Evolutionary conservation across 2,329 filamentous ascomycete species (phyloP).

Genomic region (Cladosporium sp.): DNA sequence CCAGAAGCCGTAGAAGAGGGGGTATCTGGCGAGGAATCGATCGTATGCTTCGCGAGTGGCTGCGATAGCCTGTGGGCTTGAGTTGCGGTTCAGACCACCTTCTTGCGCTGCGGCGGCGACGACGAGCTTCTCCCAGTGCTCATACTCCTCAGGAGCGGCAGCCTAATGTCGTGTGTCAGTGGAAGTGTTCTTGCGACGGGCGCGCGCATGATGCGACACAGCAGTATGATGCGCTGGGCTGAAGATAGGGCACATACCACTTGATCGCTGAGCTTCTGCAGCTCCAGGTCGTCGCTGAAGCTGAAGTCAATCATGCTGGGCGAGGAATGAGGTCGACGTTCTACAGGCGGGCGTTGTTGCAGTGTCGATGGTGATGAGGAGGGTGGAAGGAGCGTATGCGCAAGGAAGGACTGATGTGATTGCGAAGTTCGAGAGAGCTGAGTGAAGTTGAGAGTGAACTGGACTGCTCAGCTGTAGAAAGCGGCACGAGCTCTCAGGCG

Average conservation of each 20-base stretch:
- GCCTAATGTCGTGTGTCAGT: slow-evolving; percentile 37
- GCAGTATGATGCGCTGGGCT: not conserved
- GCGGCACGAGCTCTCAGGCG: too few species aligned
- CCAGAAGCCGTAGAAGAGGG: slow-evolving; percentile 96
- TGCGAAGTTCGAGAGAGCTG: too few species aligned
- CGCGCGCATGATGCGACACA: not conserved
- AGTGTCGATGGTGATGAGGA: too few species aligned
- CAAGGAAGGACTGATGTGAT: too few species aligned
- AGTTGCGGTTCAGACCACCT: slow-evolving; percentile 93
- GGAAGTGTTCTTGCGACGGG: not conserved
- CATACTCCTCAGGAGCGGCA: slow-evolving; percentile 83
- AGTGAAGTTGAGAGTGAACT: too few species aligned
- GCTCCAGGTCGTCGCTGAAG: slow-evolving; percentile 28
- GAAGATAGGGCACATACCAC: slow-evolving; percentile 20
- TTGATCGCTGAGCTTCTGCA: slow-evolving; percentile 28
- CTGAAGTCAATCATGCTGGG: slow-evolving; percentile 29
- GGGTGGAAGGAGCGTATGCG: too few species aligned
- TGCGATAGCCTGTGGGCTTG: slow-evolving; percentile 86
- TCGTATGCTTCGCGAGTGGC: slow-evolving; percentile 86
- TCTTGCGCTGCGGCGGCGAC: slow-evolving; percentile 79
- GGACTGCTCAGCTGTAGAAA: too few species aligned
- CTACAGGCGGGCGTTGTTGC: too few species aligned
- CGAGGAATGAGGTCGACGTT: not conserved
- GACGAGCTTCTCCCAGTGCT: slow-evolving; percentile 90
- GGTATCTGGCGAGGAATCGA: slow-evolving; percentile 89